A percentile compares a stretch with the other conserved stretches of the same genome.
Evolutionary conservation across 306 rosid species (phyloP).

Genomic region (Myrica gale): DNA sequence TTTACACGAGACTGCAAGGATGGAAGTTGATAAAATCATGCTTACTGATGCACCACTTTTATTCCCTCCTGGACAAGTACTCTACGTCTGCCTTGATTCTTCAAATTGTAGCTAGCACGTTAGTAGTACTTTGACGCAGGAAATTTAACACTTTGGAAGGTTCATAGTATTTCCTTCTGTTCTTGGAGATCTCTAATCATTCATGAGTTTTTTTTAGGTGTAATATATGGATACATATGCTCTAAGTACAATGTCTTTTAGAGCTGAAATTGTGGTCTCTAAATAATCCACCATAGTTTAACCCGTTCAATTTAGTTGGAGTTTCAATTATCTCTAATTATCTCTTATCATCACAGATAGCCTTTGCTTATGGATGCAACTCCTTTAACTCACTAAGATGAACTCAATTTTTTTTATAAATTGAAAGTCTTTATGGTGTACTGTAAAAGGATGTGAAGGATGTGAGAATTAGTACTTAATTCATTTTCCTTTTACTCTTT

Average conservation of each 20-base stretch:
- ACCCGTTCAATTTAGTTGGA: no score
- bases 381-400: background rate
- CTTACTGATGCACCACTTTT: conserved; percentile 92
- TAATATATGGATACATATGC: no score
- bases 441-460: background rate
- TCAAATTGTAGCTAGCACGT: background rate
- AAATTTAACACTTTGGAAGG: background rate
- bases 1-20: conserved; percentile 53
- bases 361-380: background rate
- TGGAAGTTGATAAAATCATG: conserved; percentile 88
- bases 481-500: background rate
- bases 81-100: conserved; percentile 1
- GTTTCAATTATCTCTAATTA: no score
- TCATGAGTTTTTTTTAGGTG: background rate
- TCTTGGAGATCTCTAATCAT: background rate
- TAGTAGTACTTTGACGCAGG: background rate
- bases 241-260: background rate
- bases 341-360: background rate
- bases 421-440: background rate
- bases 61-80: conserved; percentile 95
- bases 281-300: no score
- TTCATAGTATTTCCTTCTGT: background rate
- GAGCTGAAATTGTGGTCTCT: background rate
- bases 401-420: background rate
- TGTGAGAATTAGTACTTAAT: background rate